Evolutionary conservation across 495 filamentous ascomycete genomes (phyloP), one percentile per base, ranked within the genome.

Genomic region (Penicillium cataractarum): DNA sequence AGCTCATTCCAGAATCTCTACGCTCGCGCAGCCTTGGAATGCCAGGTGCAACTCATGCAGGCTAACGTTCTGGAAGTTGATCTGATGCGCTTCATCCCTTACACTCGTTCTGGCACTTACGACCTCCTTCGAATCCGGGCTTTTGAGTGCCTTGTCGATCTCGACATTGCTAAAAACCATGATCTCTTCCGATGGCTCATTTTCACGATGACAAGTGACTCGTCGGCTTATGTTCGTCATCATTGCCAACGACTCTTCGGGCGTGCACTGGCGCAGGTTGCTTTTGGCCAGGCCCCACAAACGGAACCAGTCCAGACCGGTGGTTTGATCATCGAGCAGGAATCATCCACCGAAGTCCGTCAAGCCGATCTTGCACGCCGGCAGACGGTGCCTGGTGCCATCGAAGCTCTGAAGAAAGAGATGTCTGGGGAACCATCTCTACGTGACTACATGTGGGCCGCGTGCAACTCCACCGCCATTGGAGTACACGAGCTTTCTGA

Each of bases 1-100:
- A 85, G 88, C 35, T 96, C 93, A 0, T 96, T 89, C 74, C 92
- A 97, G 58, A 99, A 98, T 64, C 82, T 96, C 57, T 92, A 92
- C 72, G 92, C 96, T 1, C 83, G 84, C 37, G 89, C 93, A 6
- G 92, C 92, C 4, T 76, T 98, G 22, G 83, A 89, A n/a, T 92
- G 90, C 74, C 86, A 90, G 61, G 83, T 86, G 73, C 82, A 79
- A 51, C 77, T 97, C 26, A 90, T 92, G 81, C 86, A 90, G 70
- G 88, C 86, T 10, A 82, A 84, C 13, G 82, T 92, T 49, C 86
- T 90, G 31, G 82, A 86, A 3, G 55, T 78, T 15, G 83, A 87
- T 46, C 71, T 86, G 0, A 74, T 86, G 67, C 87, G 90, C 56
- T 91, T 98, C 72, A 71, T 96, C 32, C 86, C 90, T 50, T 97